Percentiles rank a stretch among this genome's conserved stretches.
Conservation (phyloP, 2,329 filamentous ascomycete species). For the Fusarium sp. region DNA sequence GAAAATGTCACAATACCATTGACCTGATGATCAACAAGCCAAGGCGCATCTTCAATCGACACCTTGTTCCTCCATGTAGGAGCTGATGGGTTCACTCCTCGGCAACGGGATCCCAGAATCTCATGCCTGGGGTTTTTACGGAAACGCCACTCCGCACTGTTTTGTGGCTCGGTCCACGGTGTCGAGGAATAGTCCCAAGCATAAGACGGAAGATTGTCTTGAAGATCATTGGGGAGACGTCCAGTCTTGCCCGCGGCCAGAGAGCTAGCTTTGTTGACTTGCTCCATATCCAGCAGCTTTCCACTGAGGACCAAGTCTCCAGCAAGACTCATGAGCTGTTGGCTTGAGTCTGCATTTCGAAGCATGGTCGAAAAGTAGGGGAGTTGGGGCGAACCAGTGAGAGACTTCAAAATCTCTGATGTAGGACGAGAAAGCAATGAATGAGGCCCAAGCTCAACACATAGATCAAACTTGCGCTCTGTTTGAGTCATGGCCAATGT, state of each 20-base stretch:
- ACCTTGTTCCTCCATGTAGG: slow-evolving; percentile 42
- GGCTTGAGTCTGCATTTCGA: slow-evolving; percentile 37
- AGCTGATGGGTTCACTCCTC: slow-evolving; percentile 41
- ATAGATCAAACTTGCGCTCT: slow-evolving; percentile 30
- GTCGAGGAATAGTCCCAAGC: slow-evolving; percentile 42
- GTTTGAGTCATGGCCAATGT: slow-evolving; percentile 26
- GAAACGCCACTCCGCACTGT: slow-evolving; percentile 41
- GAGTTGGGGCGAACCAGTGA: slow-evolving; percentile 18
- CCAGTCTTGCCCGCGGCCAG: slow-evolving; percentile 12
- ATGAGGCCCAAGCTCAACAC: slow-evolving; percentile 37
- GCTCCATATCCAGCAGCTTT: slow-evolving; percentile 27
- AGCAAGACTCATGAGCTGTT: slow-evolving; percentile 33
- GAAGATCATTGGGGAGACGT: slow-evolving; percentile 36
- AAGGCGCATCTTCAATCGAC: slow-evolving; percentile 40
- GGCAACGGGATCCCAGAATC: slow-evolving; percentile 38
- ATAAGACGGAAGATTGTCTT: slow-evolving; percentile 37
- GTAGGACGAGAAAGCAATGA: slow-evolving; percentile 38
- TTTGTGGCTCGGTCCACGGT: slow-evolving; percentile 37
- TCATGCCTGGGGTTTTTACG: slow-evolving; percentile 37
- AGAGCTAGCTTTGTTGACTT: slow-evolving; percentile 27
- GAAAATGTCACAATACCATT: slow-evolving; percentile 40
- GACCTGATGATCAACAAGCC: slow-evolving; percentile 42
- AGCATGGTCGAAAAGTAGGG: slow-evolving; percentile 38
- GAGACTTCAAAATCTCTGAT: slow-evolving; percentile 35
- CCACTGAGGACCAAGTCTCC: slow-evolving; percentile 39